Percentiles rank a stretch among this genome's conserved stretches.
Conservation (phyloP, 192 early-diverging fungal species). For the Coemansia sp. region DNA sequence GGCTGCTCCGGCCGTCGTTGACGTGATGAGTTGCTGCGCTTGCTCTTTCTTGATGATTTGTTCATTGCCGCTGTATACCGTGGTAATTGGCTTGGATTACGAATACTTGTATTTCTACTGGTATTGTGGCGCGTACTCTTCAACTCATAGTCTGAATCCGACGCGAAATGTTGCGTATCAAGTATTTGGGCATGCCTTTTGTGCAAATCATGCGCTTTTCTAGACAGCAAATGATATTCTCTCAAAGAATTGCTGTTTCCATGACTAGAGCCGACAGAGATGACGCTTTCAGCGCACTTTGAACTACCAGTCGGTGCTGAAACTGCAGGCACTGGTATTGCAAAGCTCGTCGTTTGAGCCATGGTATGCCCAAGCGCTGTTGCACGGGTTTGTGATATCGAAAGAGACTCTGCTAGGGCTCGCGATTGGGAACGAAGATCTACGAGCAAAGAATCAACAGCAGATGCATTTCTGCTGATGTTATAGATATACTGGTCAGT, state of each 20-base stretch:
- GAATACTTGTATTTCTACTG: no score
- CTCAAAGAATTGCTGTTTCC: background rate
- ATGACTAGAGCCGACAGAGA: background rate
- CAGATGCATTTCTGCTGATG: slow-evolving; percentile 21
- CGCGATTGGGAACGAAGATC: slow-evolving; percentile 31
- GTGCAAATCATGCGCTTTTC: background rate
- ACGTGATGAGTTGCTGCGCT: background rate
- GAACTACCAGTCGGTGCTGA: no score
- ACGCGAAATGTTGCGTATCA: background rate
- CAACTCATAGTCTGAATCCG: slow-evolving; percentile 5
- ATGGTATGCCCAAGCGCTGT: slow-evolving; percentile 13
- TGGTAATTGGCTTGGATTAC: background rate
- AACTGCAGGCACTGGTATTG: background rate
- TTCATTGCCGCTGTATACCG: background rate
- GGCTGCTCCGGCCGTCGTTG: slow-evolving; percentile 27
- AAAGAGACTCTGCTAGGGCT: slow-evolving; percentile 16
- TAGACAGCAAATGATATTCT: background rate
- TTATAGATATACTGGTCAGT: slow-evolving; percentile 22
- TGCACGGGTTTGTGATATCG: slow-evolving; percentile 26
- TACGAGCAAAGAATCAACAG: slow-evolving; percentile 15
- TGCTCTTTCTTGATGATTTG: background rate
- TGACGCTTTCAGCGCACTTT: background rate
- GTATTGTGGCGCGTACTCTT: background rate
- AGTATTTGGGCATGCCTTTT: background rate
- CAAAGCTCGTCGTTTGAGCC: background rate